Base-by-base conservation (phyloP, 1,139 yeast species). In the Wickerhamiella pararugosa region DNA sequence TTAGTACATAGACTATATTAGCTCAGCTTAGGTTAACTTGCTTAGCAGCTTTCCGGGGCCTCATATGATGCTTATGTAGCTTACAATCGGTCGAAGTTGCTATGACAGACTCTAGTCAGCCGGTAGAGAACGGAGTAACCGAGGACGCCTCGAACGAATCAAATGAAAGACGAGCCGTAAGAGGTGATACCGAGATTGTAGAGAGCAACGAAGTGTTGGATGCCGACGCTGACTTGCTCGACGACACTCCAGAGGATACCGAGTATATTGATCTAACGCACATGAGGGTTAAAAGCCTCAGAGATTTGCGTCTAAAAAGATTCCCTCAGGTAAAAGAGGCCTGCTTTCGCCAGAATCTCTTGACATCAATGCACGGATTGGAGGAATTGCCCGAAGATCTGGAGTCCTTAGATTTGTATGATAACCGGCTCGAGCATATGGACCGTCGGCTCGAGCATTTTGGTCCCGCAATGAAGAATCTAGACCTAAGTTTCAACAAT, bases 401-500 rank as follows among this genome's bases (percentile, higher is more conserved):
- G 52, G 82, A 75, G 51, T 94, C 86, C 50, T 64, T 92, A 49
- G 98, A 90, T 58, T 67, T 87, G 32, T 92, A 92, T 57, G 98
- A 92, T 61, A 92, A 92, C 62, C 66, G 94, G 51, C 80, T 92
- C 51, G 76, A 79, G 49, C 96, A 87, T 56, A 83, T 90, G 43
- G 79, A 90, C 10, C 51, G 45, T 31, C 62, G 63, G 28, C 59
- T 84, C 34, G 73, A 71, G 45, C 76, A 75, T 45, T 71, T 84
- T 51, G 62, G 61, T 8, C 31, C 42, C 25, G 70, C 74, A 26
- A 62, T 90, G 54, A 69, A 61, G 45, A 70, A 61, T 43, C 66
- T 92, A 51, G 99, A 92, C 60, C 67, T 92, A 31, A 82, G 95
- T 34, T 92, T 90, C 64, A 92, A 92, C 63, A 82, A 79, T 56